Conservation (phyloP, 148 eudicot genomes). For the Dianthus caryophyllus region DNA sequence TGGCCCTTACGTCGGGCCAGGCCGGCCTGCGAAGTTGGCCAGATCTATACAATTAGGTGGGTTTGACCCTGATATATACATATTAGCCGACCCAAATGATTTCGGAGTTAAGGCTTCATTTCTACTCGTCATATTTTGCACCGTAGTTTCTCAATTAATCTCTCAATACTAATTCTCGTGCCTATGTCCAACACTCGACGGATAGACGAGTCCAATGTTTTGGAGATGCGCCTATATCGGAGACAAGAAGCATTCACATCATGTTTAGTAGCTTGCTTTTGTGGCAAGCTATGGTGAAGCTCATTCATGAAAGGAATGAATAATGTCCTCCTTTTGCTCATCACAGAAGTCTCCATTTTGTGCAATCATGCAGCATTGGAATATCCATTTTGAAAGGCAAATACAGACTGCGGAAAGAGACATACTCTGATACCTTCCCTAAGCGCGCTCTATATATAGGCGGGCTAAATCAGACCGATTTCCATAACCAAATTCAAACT, state of each 20-base stretch:
- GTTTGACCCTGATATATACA: not conserved
- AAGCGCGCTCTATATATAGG: conserved; percentile 8
- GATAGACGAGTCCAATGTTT: not conserved
- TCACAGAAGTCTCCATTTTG: conserved; percentile 28
- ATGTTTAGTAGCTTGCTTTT: conserved; percentile 5
- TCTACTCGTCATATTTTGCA: no score
- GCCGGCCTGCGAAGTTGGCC: no score
- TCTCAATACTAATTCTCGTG: no score
- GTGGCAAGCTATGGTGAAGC: conserved; percentile 7
- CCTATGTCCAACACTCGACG: not conserved
- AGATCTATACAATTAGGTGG: no score
- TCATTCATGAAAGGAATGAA: conserved; percentile 9
- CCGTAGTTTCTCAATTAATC: no score
- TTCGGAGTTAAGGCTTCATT: no score
- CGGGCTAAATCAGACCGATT: not conserved
- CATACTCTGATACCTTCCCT: not conserved
- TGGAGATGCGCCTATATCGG: not conserved
- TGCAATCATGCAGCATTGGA: conserved; percentile 15
- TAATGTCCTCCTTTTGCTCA: conserved; percentile 19
- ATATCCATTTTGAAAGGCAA: conserved; percentile 29
- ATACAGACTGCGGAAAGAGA: not conserved
- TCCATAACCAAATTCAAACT: conserved; percentile 15
- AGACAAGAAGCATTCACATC: not conserved
- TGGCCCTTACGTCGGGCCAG: no score
- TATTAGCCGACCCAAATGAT: no score